A percentile compares a stretch with the other conserved stretches of the same genome.
Evolutionary conservation across 2,329 filamentous ascomycete genomes (phyloP).

Genomic region (Paraconiothyrium sp.): DNA sequence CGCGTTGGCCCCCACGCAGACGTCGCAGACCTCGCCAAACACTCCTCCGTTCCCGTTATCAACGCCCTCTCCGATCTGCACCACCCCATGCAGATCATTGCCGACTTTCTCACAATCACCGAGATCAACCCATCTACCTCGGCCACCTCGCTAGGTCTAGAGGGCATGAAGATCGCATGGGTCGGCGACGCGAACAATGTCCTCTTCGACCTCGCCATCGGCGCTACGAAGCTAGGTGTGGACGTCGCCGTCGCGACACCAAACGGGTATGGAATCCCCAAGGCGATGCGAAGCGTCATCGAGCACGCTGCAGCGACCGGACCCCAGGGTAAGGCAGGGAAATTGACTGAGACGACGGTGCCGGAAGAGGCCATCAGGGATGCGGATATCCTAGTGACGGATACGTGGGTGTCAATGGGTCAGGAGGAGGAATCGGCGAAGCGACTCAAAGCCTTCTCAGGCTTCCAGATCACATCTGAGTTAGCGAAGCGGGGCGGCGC

Average conservation of each 20-base stretch:
- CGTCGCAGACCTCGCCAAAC: constrained; percentile 59
- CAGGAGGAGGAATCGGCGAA: constrained; percentile 86
- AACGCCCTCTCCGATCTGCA: constrained; percentile 82
- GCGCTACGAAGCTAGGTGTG: constrained; percentile 85
- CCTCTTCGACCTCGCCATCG: constrained; percentile 90
- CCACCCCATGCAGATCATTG: constrained; percentile 93
- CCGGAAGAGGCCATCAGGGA: constrained; percentile 87
- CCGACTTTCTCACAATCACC: constrained; percentile 90
- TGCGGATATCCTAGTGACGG: constrained; percentile 91
- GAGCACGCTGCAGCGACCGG: constrained; percentile 66
- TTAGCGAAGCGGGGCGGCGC: constrained; percentile 86
- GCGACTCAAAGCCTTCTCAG: constrained; percentile 81
- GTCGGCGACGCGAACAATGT: constrained; percentile 98
- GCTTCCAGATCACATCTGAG: constrained; percentile 90
- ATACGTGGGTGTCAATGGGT: constrained; percentile 99
- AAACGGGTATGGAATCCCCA: constrained; percentile 81
- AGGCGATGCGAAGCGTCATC: constrained; percentile 78
- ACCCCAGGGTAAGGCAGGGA: constrained; percentile 63
- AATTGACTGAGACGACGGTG: constrained; percentile 76
- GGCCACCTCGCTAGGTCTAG: constrained; percentile 69
- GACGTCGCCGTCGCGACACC: constrained; percentile 89
- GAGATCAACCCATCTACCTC: constrained; percentile 72
- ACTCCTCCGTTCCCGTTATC: constrained; percentile 60
- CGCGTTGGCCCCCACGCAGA: constrained; percentile 63
- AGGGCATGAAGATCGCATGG: constrained; percentile 93